A percentile compares a stretch with the other conserved stretches of the same genome.
Conservation (phyloP, 2,329 filamentous ascomycete species). For the Clonostachys chloroleuca region DNA sequence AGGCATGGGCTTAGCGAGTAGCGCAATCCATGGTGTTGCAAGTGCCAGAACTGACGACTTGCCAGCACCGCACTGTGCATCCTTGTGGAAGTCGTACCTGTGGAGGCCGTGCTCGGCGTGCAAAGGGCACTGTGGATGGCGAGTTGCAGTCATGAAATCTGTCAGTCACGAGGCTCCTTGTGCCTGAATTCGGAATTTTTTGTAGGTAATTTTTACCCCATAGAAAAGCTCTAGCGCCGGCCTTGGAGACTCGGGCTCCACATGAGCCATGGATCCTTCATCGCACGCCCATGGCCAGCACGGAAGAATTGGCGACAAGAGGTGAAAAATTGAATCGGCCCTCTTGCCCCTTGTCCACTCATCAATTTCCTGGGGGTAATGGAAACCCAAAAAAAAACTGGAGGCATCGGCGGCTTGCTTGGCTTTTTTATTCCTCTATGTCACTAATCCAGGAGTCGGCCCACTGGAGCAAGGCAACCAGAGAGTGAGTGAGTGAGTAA, state of each 20-base stretch:
- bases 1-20: too few relatives aligned
- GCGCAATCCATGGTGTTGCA: too few relatives aligned
- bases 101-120: too few relatives aligned
- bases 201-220: constrained; percentile 6
- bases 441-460: too few relatives aligned
- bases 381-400: constrained; percentile 3
- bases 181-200: constrained; percentile 1
- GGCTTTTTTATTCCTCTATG: too few relatives aligned
- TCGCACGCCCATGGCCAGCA: neutral
- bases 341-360: neutral
- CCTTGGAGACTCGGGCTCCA: neutral
- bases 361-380: constrained; percentile 5
- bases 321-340: neutral
- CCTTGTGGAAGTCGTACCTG: too few relatives aligned
- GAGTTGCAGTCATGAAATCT: constrained; percentile 1
- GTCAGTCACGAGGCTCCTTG: constrained; percentile 2
- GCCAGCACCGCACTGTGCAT: too few relatives aligned
- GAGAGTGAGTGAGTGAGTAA: too few relatives aligned
- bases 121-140: neutral
- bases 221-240: constrained; percentile 2
- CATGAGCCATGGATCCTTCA: neutral
- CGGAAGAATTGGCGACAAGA: neutral
- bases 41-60: too few relatives aligned
- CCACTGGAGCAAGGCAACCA: too few relatives aligned
- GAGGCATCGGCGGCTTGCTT: too few relatives aligned